Evolutionary conservation across 1,284 basidiomycete species (phyloP), one percentile per base, ranked within the genome.

Genomic region (Ganoderma sinense): DNA sequence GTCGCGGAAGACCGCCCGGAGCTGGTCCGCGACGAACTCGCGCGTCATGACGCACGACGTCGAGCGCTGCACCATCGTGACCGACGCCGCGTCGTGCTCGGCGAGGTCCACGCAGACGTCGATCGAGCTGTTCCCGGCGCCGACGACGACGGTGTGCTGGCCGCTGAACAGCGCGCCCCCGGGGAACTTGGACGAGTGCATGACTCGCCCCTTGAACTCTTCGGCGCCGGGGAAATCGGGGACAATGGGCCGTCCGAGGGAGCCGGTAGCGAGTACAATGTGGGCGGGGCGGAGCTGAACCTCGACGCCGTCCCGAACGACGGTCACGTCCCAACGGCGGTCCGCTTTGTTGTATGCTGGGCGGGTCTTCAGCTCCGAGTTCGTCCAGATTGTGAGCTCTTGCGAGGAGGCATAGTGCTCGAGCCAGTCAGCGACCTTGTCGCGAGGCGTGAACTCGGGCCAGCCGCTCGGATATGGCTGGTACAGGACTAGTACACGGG

Each of bases 331-430:
- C 91, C 89, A 92, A 62, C 81, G 81, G 8, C 83, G 77, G 7
- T 79, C 82, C 0, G 75, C 73, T 4, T 77, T 71, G 72, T 88
- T 82, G 75, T 82, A 85, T 0, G 62, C 66, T 4, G 84, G 80
- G 7, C 66, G 69, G 63, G 65, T 70, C 62, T 69, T 60, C 40
- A 85, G 65, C 73, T 84, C 84, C 0, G 87, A 82, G 20, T 85
- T 85, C 0, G 86, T 88, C 91, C 91, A 92, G 29, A 89, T 82
- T 73, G 88, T 87, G 53, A 92, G 76, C 70, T 92, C 89, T 74
- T 92, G 84, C 0, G 85, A 79, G 41, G 86, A 82, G 4, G 87
- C 90, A 77, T 92, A 93, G 8, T 81, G 79, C 76, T 92, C 89
- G 4, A 92, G 80, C 87, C 89, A 92, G 75, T 90, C 87, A 0